Conservation (phyloP, 73 alveolate genomes). For the Tetrahymena borealis region DNA sequence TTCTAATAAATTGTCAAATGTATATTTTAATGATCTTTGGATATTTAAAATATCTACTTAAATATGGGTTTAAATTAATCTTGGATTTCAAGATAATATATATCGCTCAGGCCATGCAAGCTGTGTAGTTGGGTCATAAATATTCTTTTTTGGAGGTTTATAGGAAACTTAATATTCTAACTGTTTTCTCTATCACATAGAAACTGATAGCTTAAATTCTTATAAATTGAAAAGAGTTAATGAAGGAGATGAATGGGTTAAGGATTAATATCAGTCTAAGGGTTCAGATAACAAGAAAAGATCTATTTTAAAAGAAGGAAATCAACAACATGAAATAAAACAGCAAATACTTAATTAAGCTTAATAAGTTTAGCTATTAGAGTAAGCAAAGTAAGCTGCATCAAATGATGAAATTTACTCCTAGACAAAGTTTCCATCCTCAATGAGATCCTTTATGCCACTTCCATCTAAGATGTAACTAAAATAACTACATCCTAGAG, state of each 20-base stretch:
- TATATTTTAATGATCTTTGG: constrained; percentile 41
- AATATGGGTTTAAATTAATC: constrained; percentile 7
- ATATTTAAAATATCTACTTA: constrained; percentile 13
- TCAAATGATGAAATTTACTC: no score
- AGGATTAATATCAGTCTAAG: no score
- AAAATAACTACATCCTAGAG: no score
- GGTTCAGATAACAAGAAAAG: no score
- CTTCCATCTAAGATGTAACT: no score
- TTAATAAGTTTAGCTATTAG: no score
- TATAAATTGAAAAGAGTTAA: background rate
- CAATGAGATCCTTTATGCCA: no score
- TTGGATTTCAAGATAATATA: background rate
- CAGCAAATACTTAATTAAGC: no score
- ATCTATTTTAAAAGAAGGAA: no score
- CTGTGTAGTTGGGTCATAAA: background rate
- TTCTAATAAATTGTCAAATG: background rate
- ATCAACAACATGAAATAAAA: no score
- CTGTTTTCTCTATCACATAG: background rate
- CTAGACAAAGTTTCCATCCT: no score
- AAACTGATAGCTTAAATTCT: background rate
- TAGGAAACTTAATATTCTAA: background rate
- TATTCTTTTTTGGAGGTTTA: background rate
- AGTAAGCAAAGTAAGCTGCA: no score
- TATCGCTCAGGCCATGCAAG: background rate
- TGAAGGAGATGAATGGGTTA: background rate